Base-by-base conservation (phyloP, 164 flowering plant genomes). In the Cinnamomum micranthum region DNA sequence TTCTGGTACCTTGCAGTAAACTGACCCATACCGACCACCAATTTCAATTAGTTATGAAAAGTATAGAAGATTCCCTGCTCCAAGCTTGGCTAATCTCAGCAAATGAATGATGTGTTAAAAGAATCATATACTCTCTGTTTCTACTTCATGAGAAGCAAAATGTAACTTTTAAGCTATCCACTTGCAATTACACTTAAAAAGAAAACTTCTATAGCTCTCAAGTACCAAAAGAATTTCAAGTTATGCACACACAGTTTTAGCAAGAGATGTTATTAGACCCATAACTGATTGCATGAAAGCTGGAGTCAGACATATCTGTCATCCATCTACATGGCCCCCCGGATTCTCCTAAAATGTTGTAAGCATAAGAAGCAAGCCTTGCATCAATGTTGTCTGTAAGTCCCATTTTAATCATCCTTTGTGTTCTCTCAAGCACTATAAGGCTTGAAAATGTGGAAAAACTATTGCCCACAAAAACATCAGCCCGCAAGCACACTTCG, bases 361-460 rank as follows among this genome's bases (percentile, higher is more conserved):
- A 96, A 2, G 98, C 97, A 87, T 89, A 94, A 65, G 95, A 90
- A 75, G 92, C 87, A 97, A 97, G 89, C 52, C 83, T 85, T 55
- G 80, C 83, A 73, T 87, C 84, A 2, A 7, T 27, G 25, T 77
- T 80, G 71, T 97, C 73, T 51, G 76, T 64, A 6, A 75, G 75
- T 11, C 92, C 95, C 78, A 68, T 72, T 68, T 77, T 81, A n/a
- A 88, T 80, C 83, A 85, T 75, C 77, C 84, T 91, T 64, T 88
- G 97, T 17, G 94, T 93, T 79, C 98, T 88, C 76, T 92, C 98
- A 19, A 94, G 97, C 72, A 80, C 97, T 50, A 94, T 77, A 50
- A 96, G 97, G 78, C 94, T 90, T 0, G 99, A 96, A 81, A 96
- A 96, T 25, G 98, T 96, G 28, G 99, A 96, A 77, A 87, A 96